A percentile compares a stretch with the other conserved stretches of the same genome.
Evolutionary conservation across 2,329 filamentous ascomycete genomes (phyloP).

Genomic region (Xylariaceae sp.): DNA sequence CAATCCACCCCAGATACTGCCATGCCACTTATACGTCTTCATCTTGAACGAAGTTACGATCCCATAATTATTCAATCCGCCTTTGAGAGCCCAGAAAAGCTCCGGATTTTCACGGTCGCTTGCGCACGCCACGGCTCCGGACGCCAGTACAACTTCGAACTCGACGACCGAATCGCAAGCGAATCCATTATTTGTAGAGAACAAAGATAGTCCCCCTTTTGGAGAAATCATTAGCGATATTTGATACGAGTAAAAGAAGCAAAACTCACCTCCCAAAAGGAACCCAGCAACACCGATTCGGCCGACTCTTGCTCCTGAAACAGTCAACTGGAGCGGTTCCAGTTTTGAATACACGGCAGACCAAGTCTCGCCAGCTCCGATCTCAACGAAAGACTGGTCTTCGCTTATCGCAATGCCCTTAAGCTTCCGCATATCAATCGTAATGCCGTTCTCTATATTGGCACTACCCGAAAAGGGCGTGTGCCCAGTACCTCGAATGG

Average conservation of each 20-base stretch:
- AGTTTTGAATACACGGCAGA: conserved; percentile 13
- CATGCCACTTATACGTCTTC: conserved; percentile 10
- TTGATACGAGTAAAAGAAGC: neutral
- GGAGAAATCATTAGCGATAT: no score
- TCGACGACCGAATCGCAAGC: conserved; percentile 19
- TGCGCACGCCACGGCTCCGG: conserved; percentile 12
- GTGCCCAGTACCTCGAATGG: conserved; percentile 16
- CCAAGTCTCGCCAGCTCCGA: conserved; percentile 17
- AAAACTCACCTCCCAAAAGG: conserved; percentile 9
- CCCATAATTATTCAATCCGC: conserved; percentile 20
- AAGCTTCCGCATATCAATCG: conserved; percentile 17
- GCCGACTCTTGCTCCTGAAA: conserved; percentile 11
- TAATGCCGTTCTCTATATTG: conserved; percentile 19
- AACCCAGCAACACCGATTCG: conserved; percentile 15
- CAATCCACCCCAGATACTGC: conserved; percentile 14
- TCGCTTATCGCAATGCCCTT: conserved; percentile 13
- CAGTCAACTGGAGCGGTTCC: conserved; percentile 13
- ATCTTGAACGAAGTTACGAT: conserved; percentile 16
- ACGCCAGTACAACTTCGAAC: conserved; percentile 16
- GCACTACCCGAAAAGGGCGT: conserved; percentile 15
- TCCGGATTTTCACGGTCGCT: conserved; percentile 14
- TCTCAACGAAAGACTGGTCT: conserved; percentile 10
- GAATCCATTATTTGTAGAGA: conserved; percentile 14
- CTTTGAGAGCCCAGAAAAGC: conserved; percentile 18
- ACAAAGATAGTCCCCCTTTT: conserved; percentile 9